These are phyloP conservation scores for Cutaneotrichosporon arboriforme DNA, from an alignment of 1,284 basidiomycete genomes.

Conservation along the genomic window DNA sequence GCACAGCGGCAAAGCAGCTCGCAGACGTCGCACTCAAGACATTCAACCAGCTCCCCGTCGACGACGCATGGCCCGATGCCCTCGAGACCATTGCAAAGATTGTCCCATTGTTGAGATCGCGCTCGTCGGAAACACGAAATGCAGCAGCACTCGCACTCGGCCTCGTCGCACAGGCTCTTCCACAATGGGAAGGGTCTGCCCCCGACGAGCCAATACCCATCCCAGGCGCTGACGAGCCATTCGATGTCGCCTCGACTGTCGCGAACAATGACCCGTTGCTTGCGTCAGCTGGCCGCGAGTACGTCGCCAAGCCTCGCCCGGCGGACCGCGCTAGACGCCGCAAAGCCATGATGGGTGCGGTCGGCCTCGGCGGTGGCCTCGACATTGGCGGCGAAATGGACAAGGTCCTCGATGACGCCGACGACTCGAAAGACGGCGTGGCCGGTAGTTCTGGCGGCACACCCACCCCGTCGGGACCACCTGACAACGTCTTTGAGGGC, in stretches of 20 bases:
- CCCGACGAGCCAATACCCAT: conserved; percentile 15
- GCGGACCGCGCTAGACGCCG: conserved; percentile 39
- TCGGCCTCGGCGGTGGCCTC: conserved; percentile 39
- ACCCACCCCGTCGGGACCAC: conserved; percentile 10
- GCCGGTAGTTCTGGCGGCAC: conserved; percentile 4
- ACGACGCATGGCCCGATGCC: conserved; percentile 46
- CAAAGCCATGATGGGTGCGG: conserved; percentile 44
- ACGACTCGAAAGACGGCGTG: conserved; percentile 21
- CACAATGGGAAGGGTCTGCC: conserved; percentile 6
- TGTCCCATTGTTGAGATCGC: conserved; percentile 41
- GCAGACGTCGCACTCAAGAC: conserved; percentile 42
- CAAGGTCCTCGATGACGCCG: conserved; percentile 37
- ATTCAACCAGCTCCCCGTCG: conserved; percentile 27
- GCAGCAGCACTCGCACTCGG: conserved; percentile 45
- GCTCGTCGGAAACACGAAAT: conserved; percentile 44
- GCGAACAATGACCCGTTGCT: conserved; percentile 26
- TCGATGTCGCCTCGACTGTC: conserved; percentile 27
- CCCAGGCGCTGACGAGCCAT: conserved; percentile 9
- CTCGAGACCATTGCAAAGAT: conserved; percentile 43
- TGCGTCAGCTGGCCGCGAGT: conserved; percentile 43
- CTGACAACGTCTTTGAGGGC: conserved; percentile 43
- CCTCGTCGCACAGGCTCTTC: conserved; percentile 28
- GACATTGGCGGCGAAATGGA: conserved; percentile 41
- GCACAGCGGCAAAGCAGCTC: conserved; percentile 47
- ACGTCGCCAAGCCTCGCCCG: conserved; percentile 34